Conservation (phyloP, 257 asterid species). For the Capsicum baccatum region DNA sequence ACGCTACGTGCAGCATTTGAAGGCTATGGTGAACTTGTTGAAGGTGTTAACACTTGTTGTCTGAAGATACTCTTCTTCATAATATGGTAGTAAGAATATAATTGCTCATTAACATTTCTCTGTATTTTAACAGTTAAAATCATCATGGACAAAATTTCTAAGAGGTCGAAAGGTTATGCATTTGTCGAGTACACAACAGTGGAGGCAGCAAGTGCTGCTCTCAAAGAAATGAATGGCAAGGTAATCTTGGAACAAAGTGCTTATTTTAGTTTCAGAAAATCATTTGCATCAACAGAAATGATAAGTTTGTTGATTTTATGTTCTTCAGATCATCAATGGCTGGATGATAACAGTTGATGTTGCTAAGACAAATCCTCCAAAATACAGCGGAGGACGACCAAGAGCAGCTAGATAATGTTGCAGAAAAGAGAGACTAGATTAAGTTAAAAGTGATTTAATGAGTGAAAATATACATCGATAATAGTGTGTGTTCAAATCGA, state of each 20-base stretch:
- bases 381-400: conserved; percentile 56
- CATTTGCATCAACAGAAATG: not conserved
- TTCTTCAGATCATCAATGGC: conserved; percentile 87
- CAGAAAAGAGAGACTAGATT: not conserved
- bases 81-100: not conserved
- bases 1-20: conserved; percentile 88
- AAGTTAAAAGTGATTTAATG: not conserved
- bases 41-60: conserved; percentile 53
- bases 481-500: not conserved
- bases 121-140: conserved; percentile 66
- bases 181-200: conserved; percentile 87
- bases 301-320: not conserved
- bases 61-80: not conserved
- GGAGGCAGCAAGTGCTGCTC: conserved; percentile 85
- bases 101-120: conserved; percentile 1
- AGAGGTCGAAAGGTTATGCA: conserved; percentile 94
- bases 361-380: conserved; percentile 76
- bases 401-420: conserved; percentile 47
- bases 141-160: conserved; percentile 96
- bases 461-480: not conserved
- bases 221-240: conserved; percentile 94
- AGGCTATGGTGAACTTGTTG: conserved; percentile 82
- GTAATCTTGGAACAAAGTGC: conserved; percentile 41
- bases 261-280: conserved; percentile 20
- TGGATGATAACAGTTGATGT: conserved; percentile 98